Evolutionary conservation across 2,329 filamentous ascomycete species (phyloP).

Genomic region (Trichophyton equinum): DNA sequence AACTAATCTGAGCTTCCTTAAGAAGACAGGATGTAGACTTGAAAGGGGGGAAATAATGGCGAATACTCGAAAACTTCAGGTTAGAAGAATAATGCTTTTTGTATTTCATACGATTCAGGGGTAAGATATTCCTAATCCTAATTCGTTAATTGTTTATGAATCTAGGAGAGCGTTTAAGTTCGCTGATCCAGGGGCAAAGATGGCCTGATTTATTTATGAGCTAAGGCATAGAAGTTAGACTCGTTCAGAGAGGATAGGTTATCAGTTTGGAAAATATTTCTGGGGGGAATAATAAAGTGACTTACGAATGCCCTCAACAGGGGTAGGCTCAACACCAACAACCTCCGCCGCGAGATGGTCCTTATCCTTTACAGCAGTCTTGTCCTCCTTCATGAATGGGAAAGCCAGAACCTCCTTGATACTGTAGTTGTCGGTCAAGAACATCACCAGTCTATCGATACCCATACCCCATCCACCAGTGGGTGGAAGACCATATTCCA

Average conservation of each 20-base stretch:
- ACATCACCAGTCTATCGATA: conserved; percentile 88
- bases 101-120: neutral
- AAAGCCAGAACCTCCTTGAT: conserved; percentile 96
- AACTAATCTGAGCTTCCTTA: neutral
- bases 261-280: neutral
- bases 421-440: conserved; percentile 86
- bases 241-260: neutral
- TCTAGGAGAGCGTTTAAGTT: neutral
- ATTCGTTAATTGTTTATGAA: neutral
- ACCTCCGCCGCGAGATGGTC: conserved; percentile 48
- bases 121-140: neutral
- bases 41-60: neutral
- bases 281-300: conserved; percentile 6
- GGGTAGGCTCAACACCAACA: conserved; percentile 45
- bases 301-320: conserved; percentile 49
- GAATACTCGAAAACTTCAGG: neutral
- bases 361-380: conserved; percentile 28
- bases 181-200: neutral
- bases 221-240: conserved; percentile 5
- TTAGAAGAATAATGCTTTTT: neutral
- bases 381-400: conserved; percentile 94
- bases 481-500: conserved; percentile 84
- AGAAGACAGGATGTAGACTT: neutral
- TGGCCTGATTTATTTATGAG: conserved; percentile 10
- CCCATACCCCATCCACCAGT: conserved; percentile 96